Conservation (phyloP, 768 basidiomycete genomes). For the Russula sp. region DNA sequence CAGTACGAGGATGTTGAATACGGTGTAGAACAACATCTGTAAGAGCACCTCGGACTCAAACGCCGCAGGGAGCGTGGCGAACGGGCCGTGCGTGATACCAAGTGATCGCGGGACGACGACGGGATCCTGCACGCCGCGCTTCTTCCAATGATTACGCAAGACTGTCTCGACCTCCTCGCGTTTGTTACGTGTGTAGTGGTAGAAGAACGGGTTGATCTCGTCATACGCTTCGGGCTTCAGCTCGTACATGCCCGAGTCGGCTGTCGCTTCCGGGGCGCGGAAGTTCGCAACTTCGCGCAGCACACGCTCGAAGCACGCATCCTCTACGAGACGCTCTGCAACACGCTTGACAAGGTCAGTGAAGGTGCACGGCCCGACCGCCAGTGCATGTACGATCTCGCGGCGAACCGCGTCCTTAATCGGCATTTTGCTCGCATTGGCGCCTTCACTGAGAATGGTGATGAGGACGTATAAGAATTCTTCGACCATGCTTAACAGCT, state of each 20-base stretch:
- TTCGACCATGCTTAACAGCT: conserved; percentile 82
- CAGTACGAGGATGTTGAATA: conserved; percentile 65
- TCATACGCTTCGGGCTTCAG: conserved; percentile 76
- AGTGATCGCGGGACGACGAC: conserved; percentile 74
- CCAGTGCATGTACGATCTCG: conserved; percentile 87
- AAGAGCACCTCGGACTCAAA: conserved; percentile 68
- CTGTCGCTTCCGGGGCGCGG: conserved; percentile 67
- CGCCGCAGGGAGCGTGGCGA: conserved; percentile 52
- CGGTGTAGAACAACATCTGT: conserved; percentile 78
- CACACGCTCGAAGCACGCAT: conserved; percentile 73
- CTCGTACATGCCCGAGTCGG: conserved; percentile 84
- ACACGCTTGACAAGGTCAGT: conserved; percentile 89
- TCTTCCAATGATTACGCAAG: conserved; percentile 60
- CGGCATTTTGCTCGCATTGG: conserved; percentile 62
- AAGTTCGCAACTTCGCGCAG: conserved; percentile 76
- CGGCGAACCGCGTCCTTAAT: conserved; percentile 61
- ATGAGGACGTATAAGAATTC: conserved; percentile 87
- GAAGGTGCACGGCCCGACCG: conserved; percentile 80
- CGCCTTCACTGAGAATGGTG: conserved; percentile 77
- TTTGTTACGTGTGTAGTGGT: conserved; percentile 91
- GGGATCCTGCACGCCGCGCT: conserved; percentile 55
- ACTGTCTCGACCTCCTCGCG: conserved; percentile 85
- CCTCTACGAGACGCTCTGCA: conserved; percentile 83
- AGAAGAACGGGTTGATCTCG: conserved; percentile 93
- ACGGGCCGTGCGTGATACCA: conserved; percentile 60